Percentiles rank a stretch among this genome's conserved stretches.
Conservation (phyloP, 805 yeast genomes). For the Kodamaea kaohsiungensis region DNA sequence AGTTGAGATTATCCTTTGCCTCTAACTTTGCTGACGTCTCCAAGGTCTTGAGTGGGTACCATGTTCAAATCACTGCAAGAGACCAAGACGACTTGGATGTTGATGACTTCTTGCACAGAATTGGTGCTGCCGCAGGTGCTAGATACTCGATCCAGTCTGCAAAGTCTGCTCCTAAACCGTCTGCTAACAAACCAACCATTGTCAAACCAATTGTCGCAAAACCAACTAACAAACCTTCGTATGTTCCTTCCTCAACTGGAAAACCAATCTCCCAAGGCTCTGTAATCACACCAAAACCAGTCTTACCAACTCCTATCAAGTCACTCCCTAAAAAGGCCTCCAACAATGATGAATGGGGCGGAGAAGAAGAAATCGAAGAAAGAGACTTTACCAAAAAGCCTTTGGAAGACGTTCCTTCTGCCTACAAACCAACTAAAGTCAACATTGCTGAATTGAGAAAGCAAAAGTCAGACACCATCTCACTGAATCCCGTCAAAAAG, state of each 20-base stretch:
- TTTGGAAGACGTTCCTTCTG: conserved; percentile 53
- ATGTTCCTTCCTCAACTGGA: conserved; percentile 39
- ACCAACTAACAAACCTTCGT: conserved; percentile 33
- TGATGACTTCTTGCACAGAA: conserved; percentile 68
- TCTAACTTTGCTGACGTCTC: conserved; percentile 76
- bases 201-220: conserved; percentile 30
- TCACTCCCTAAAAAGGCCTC: conserved; percentile 28
- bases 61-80: conserved; percentile 96
- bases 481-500: conserved; percentile 36
- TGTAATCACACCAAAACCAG: conserved; percentile 11
- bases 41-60: conserved; percentile 75
- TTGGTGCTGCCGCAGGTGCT: conserved; percentile 94
- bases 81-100: conserved; percentile 87
- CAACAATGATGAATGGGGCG: conserved; percentile 72
- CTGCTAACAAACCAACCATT: conserved; percentile 12
- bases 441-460: conserved; percentile 56
- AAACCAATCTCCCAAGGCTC: conserved; percentile 29
- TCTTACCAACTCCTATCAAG: conserved; percentile 5
- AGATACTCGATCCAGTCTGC: conserved; percentile 69
- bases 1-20: conserved; percentile 73
- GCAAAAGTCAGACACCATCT: conserved; percentile 45
- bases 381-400: conserved; percentile 54
- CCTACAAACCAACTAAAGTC: conserved; percentile 68
- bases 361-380: conserved; percentile 57
- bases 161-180: conserved; percentile 14